Base-by-base conservation (phyloP, 129 eudicot species). In the Flaveria linearis region DNA sequence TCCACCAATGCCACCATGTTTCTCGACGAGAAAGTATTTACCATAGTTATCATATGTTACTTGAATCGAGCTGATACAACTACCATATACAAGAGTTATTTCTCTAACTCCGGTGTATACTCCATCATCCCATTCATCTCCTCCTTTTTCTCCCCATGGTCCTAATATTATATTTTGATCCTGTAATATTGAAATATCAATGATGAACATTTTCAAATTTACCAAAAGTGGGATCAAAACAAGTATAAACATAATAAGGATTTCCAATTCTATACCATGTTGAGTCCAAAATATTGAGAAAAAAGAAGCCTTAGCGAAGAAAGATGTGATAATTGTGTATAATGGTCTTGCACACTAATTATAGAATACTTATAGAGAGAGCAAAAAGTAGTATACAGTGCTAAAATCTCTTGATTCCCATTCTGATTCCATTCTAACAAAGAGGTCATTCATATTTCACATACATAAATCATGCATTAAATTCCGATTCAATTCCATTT, bases 141-240 rank as follows among this genome's bases (percentile, higher is more conserved):
- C 92, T 12, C 96, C 92, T 7, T 69, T 71, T 39, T 96, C 96
- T 58, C 97, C 97, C 87, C 90, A 89, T 51, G 92, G 85, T 47
- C 90, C 92, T 6, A 80, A 84, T 0, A 56, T 78, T 55, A 76
- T 79, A 17, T 62, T 76, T 22, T 64, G 74, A 71, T 78, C 65
- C 77, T 71, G 72, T 20, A 16, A 49, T 61, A 7, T 71, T 17
- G 6, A 56, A 77, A 62, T 42, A 2, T 28, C 28, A 53, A 14
- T 56, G 33, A 56, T 28, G 28, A 56, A 1, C 16, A 56, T 9
- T 46, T 43, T 22, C 3, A 62, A 4, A 28, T 11, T 33, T n/a
- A 53, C 36, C n/a, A 71, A 1, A 26, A 30, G 26, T 30, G 22
- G 30, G 23, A 41, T 12, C 13, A 49, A 63, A 49, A 76, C 62